Evolutionary conservation across 371 early-diverging fungal species (phyloP), one percentile per base, ranked within the genome.

Genomic region (Mucor piriformis): DNA sequence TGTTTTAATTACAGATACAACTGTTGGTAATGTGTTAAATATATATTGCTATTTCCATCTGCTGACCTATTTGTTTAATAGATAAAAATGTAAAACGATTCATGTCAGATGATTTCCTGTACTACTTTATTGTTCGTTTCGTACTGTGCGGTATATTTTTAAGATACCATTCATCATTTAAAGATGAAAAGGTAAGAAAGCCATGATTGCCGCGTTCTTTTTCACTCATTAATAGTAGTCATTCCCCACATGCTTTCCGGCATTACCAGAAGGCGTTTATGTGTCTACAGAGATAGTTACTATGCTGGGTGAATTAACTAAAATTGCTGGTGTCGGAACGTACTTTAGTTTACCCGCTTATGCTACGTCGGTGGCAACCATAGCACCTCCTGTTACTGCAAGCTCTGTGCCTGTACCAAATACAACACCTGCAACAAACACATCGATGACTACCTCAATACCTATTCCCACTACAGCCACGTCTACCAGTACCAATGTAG

Each of bases 21-120:
- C 69, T 16, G 64, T 83, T 27, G 84, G 86, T 86, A 81, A 64
- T 25, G 11, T 27, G 20, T 27, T 25, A 20, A 4, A 24, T n/a
- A 38, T 32, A 40, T 37, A 18, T 11, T 18, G 16, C 18, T 42
- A 18, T 16, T 35, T n/a, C 38, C 23, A 18, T 32, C 57, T 20
- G 16, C 20, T 70, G 20, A 18, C 51, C 25, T 15, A 27, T 49
- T 3, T 29, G 0, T 21, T 18, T 49, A 11, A 7, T 54, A 82
- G 90, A 88, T 66, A 71, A 70, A 29, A 62, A 80, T 44, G 70
- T 87, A 57, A 83, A 87, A 51, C 69, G 88, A 33, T 95, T 96
- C 72, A 67, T 95, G 67, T 83, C 88, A 32, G 98, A 96, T 66
- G 94, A 93, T 46, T 95, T 95, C 66, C 61, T 95, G 63, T 82